phyloP scores from a whole-genome alignment of 1,284 basidiomycete genomes.

The Earliella scabrosa region DNA sequence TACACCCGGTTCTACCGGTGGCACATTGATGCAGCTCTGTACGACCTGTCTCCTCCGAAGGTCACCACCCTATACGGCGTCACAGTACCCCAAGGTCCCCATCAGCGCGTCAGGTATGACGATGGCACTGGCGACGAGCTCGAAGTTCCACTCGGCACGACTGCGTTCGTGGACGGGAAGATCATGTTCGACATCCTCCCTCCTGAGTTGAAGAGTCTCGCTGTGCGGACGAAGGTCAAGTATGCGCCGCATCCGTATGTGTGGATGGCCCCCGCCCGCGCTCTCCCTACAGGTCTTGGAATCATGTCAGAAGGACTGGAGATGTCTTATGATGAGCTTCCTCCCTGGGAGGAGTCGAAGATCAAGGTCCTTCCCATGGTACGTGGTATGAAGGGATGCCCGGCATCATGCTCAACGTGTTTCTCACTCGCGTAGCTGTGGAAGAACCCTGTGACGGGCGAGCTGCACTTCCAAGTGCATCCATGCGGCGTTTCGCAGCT shows the following conservation, averaged over 20 bases:
- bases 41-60: constrained; percentile 84
- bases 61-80: constrained; percentile 91
- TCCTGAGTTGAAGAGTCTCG: constrained; percentile 77
- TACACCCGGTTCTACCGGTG: constrained; percentile 88
- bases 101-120: constrained; percentile 82
- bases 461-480: constrained; percentile 80
- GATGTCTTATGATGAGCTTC: constrained; percentile 65
- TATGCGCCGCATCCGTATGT: constrained; percentile 84
- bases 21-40: constrained; percentile 95
- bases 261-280: constrained; percentile 82
- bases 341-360: constrained; percentile 74
- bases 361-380: constrained; percentile 75
- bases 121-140: constrained; percentile 89
- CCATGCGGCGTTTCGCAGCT: constrained; percentile 66
- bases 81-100: constrained; percentile 68
- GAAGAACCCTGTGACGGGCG: constrained; percentile 84
- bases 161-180: constrained; percentile 81
- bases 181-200: constrained; percentile 88
- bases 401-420: neutral
- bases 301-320: constrained; percentile 80
- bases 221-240: constrained; percentile 73
- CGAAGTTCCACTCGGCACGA: constrained; percentile 84
- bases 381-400: constrained; percentile 36
- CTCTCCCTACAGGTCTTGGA: constrained; percentile 76
- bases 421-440: constrained; percentile 53